phyloP scores from a whole-genome alignment of 768 basidiomycete genomes.

The Boletus huronensis region DNA sequence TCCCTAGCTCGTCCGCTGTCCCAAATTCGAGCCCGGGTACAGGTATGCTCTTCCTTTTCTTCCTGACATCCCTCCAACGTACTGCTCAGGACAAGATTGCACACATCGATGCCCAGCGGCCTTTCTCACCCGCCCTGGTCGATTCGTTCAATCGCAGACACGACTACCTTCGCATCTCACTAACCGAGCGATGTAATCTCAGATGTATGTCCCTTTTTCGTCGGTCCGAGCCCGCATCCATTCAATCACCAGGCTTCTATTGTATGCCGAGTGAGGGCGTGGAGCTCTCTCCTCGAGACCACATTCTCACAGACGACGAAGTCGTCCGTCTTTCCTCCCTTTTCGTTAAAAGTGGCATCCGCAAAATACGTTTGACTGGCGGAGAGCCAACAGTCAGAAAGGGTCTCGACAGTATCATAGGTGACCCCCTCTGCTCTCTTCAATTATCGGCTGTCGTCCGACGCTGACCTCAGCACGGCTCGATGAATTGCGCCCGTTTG shows the following conservation, averaged over 20 bases:
- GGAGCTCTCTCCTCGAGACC: conserved; percentile 62
- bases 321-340: conserved; percentile 67
- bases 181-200: conserved; percentile 86
- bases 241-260: conserved; percentile 63
- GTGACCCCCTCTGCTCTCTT: conserved; percentile 36
- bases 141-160: conserved; percentile 69
- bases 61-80: not conserved
- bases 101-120: conserved; percentile 44
- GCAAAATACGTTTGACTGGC: conserved; percentile 84
- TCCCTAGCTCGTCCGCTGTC: conserved; percentile 12
- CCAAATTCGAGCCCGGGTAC: conserved; percentile 14
- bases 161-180: conserved; percentile 83
- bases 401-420: conserved; percentile 65
- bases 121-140: conserved; percentile 53
- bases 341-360: conserved; percentile 80
- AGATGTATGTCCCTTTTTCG: conserved; percentile 51
- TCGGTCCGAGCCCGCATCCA: not conserved
- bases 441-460: not conserved
- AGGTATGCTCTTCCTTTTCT: conserved; percentile 12
- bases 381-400: conserved; percentile 86
- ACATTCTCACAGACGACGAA: conserved; percentile 75
- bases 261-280: conserved; percentile 87
- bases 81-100: conserved; percentile 51
- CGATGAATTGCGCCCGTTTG: conserved; percentile 54
- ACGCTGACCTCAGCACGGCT: conserved; percentile 46